A percentile compares a stretch with the other conserved stretches of the same genome.
Conservation (phyloP, 495 filamentous ascomycete species). For the Neohortaea acidophila region DNA sequence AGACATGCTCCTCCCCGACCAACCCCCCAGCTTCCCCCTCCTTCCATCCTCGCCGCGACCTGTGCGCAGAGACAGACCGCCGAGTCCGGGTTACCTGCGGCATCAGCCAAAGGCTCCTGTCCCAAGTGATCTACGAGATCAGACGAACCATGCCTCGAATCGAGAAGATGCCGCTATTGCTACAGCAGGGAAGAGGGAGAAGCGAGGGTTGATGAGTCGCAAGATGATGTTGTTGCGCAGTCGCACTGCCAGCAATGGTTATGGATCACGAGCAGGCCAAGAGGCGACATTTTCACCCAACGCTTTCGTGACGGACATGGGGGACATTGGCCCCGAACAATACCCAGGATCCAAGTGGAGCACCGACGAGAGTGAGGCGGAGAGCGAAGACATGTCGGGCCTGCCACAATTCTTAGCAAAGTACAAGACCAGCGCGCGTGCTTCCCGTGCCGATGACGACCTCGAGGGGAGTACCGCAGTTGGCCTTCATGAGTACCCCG, state of each 20-base stretch:
- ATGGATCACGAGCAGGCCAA: too few relatives aligned
- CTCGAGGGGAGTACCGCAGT: too few relatives aligned
- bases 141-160: too few relatives aligned
- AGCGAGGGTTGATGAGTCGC: slow-evolving; percentile 16
- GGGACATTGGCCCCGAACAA: slow-evolving; percentile 13
- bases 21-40: slow-evolving; percentile 16
- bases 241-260: slow-evolving; percentile 13
- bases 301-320: slow-evolving; percentile 13
- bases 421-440: slow-evolving; percentile 6
- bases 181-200: slow-evolving; percentile 13
- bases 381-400: slow-evolving; percentile 13
- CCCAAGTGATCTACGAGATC: too few relatives aligned
- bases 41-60: slow-evolving; percentile 6
- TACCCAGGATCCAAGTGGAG: slow-evolving; percentile 1
- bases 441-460: too few relatives aligned
- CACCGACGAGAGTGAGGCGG: slow-evolving; percentile 6
- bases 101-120: neutral
- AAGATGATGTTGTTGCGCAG: slow-evolving; percentile 20
- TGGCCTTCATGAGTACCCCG: too few relatives aligned
- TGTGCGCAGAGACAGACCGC: slow-evolving; percentile 1
- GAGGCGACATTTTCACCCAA: too few relatives aligned
- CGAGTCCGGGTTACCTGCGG: slow-evolving; percentile 13
- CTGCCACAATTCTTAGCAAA: slow-evolving; percentile 13
- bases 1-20: slow-evolving; percentile 74
- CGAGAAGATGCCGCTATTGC: too few relatives aligned